Conservation (phyloP, 495 filamentous ascomycete genomes). For the Aspergillus kassunensis region DNA sequence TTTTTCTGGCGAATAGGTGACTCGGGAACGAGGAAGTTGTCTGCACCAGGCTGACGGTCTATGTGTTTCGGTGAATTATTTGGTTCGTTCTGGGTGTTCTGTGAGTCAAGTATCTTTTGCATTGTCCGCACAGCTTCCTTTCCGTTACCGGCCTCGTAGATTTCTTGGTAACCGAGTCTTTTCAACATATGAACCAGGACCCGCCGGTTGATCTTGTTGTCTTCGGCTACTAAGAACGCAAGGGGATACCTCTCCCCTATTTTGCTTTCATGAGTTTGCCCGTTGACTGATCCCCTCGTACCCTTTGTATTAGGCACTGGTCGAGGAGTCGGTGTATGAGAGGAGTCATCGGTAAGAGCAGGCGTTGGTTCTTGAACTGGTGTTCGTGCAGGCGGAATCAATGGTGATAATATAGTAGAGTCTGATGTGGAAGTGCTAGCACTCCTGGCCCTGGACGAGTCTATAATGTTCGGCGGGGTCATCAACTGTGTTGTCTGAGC, state of each 20-base stretch:
- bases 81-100: conserved; percentile 4
- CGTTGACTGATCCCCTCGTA: conserved; percentile 20
- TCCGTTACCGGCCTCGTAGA: conserved; percentile 70
- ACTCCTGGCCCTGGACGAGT: conserved; percentile 23
- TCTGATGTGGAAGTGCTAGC: conserved; percentile 23
- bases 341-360: conserved; percentile 29
- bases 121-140: conserved; percentile 68
- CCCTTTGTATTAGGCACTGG: conserved; percentile 18
- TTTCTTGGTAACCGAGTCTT: conserved; percentile 63
- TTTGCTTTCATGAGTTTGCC: conserved; percentile 33
- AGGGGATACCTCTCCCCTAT: conserved; percentile 60
- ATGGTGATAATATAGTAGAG: conserved; percentile 20
- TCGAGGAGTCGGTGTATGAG: conserved; percentile 26
- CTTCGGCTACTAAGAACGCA: conserved; percentile 72
- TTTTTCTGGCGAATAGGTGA: conserved; percentile 17
- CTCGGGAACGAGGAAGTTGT: conserved; percentile 13
- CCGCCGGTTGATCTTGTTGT: conserved; percentile 76
- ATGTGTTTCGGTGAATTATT: background rate
- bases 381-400: conserved; percentile 17
- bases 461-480: conserved; percentile 26
- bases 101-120: conserved; percentile 34
- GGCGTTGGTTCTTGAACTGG: conserved; percentile 34
- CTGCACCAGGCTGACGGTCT: background rate
- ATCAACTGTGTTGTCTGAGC: conserved; percentile 33
- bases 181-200: conserved; percentile 66